Percentiles rank a stretch among this genome's conserved stretches.
These are phyloP conservation scores for Rhizopogon salebrosus DNA, from an alignment of 768 basidiomycete species.

Conservation along the genomic window DNA sequence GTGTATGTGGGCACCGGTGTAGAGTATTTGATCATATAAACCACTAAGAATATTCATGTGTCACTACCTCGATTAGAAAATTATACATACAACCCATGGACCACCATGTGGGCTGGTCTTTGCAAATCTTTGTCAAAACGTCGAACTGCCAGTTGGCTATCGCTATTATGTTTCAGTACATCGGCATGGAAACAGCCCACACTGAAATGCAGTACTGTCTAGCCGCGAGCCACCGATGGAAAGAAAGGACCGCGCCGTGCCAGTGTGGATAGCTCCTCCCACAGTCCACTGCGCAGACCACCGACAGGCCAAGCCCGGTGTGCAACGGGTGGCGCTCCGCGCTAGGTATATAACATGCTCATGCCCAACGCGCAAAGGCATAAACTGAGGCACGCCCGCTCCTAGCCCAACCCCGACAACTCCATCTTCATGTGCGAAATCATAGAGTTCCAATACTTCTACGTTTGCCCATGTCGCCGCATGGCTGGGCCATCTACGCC, in stretches of 20 bases:
- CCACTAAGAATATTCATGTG: neutral
- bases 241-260: neutral
- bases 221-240: neutral
- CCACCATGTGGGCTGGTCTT: too few species aligned
- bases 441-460: neutral
- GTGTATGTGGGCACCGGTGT: neutral
- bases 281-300: neutral
- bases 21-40: neutral
- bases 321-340: too few species aligned
- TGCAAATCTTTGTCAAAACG: neutral
- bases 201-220: neutral
- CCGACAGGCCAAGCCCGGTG: neutral
- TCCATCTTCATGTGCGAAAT: neutral
- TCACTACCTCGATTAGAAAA: neutral
- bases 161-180: neutral
- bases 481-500: neutral
- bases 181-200: neutral
- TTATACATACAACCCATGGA: neutral
- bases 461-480: neutral
- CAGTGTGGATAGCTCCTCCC: neutral
- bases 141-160: neutral
- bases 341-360: neutral
- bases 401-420: neutral
- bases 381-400: neutral
- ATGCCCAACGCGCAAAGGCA: neutral